Evolutionary conservation across 805 yeast species (phyloP).

Genomic region (Pachysolen tannophilus): DNA sequence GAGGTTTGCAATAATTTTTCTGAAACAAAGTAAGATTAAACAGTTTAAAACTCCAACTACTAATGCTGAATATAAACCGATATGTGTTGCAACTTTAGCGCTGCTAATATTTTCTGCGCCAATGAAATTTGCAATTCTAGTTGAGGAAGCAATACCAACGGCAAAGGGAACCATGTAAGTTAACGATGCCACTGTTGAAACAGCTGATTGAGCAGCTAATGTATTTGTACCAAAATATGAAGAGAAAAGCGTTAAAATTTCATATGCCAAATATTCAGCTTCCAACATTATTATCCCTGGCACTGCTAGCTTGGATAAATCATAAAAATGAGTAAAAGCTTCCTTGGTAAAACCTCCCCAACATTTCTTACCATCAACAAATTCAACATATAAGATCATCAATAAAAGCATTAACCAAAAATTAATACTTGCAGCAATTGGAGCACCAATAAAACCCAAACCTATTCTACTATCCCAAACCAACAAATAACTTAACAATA

Average conservation of each 20-base stretch:
- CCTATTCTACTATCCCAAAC: slow-evolving; percentile 59
- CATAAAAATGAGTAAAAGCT: slow-evolving; percentile 28
- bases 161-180: slow-evolving; percentile 53
- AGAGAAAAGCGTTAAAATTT: slow-evolving; percentile 45
- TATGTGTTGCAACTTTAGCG: slow-evolving; percentile 34
- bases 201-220: slow-evolving; percentile 48
- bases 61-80: slow-evolving; percentile 29
- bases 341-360: slow-evolving; percentile 53
- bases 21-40: slow-evolving; percentile 34
- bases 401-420: slow-evolving; percentile 62
- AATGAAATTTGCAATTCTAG: slow-evolving; percentile 46
- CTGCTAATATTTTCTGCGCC: slow-evolving; percentile 30
- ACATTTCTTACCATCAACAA: slow-evolving; percentile 58
- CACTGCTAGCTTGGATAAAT: slow-evolving; percentile 36
- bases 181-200: slow-evolving; percentile 44
- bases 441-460: slow-evolving; percentile 70
- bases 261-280: slow-evolving; percentile 52
- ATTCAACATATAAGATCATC: slow-evolving; percentile 44
- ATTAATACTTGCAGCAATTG: slow-evolving; percentile 62
- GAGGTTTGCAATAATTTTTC: slow-evolving; percentile 41
- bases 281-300: slow-evolving; percentile 48
- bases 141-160: slow-evolving; percentile 44
- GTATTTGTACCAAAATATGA: slow-evolving; percentile 45
- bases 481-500: slow-evolving; percentile 53
- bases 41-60: slow-evolving; percentile 31